phyloP scores from a whole-genome alignment of 192 early-diverging fungal genomes.

The Spizellomyces sp. region DNA sequence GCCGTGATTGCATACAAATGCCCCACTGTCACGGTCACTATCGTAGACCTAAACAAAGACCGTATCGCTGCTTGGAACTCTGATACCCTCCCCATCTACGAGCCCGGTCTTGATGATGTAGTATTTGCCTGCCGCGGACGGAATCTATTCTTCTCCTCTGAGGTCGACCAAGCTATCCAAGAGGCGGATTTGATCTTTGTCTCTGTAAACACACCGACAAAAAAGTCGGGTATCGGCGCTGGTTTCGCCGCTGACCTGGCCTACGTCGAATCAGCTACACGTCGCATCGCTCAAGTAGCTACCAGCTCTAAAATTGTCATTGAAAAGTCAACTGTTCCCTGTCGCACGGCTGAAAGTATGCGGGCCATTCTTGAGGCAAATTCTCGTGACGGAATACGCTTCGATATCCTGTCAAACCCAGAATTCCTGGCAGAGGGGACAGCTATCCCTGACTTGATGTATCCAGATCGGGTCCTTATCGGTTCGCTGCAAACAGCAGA shows the following conservation, averaged over 20 bases:
- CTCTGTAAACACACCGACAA: constrained; percentile 91
- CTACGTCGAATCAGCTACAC: constrained; percentile 82
- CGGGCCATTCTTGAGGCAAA: constrained; percentile 83
- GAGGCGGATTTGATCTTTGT: constrained; percentile 89
- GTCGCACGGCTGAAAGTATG: constrained; percentile 85
- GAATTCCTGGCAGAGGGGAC: constrained; percentile 97
- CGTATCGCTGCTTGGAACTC: constrained; percentile 94
- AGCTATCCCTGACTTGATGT: constrained; percentile 77
- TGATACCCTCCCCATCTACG: constrained; percentile 83
- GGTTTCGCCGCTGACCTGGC: constrained; percentile 83
- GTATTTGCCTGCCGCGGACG: constrained; percentile 71
- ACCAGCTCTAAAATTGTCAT: constrained; percentile 85
- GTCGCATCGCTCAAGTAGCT: constrained; percentile 80
- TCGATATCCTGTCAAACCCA: constrained; percentile 90
- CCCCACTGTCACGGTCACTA: constrained; percentile 84
- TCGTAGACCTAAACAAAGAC: constrained; percentile 78
- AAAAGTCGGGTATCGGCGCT: constrained; percentile 74
- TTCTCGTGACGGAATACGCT: constrained; percentile 63
- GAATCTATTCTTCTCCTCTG: constrained; percentile 88
- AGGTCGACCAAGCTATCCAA: constrained; percentile 75
- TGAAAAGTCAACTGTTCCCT: constrained; percentile 94
- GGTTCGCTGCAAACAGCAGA: constrained; percentile 73
- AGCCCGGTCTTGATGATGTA: constrained; percentile 87
- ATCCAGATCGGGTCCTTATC: constrained; percentile 91
- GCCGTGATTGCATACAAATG: constrained; percentile 91